Conservation (phyloP, 805 yeast species). For the Metschnikowia cubensis region DNA sequence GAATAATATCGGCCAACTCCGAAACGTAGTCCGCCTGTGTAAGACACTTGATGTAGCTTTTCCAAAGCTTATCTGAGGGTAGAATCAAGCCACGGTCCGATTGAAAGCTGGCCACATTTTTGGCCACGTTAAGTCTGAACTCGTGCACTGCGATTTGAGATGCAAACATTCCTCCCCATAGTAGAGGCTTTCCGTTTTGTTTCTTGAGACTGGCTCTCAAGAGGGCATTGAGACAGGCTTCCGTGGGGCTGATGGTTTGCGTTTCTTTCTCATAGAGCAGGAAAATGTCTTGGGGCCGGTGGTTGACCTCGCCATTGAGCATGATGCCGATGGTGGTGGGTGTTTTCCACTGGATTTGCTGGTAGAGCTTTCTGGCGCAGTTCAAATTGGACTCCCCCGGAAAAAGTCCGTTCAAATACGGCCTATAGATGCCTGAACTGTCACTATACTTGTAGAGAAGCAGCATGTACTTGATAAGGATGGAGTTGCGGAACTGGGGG, state of each 20-base stretch:
- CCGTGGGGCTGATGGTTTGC: conserved; percentile 22
- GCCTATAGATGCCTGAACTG: conserved; percentile 13
- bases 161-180: conserved; percentile 53
- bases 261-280: conserved; percentile 27
- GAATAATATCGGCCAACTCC: conserved; percentile 48
- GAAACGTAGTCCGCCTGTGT: conserved; percentile 43
- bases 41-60: conserved; percentile 48
- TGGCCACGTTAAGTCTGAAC: conserved; percentile 41
- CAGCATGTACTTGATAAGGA: conserved; percentile 29
- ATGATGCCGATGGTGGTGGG: conserved; percentile 28
- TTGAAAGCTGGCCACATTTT: background rate
- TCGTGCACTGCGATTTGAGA: conserved; percentile 59
- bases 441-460: conserved; percentile 13
- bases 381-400: conserved; percentile 11
- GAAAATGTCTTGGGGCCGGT: conserved; percentile 27
- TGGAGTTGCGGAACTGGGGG: conserved; percentile 15
- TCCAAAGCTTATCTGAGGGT: conserved; percentile 44
- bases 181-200: conserved; percentile 16
- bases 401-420: conserved; percentile 10
- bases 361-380: conserved; percentile 29
- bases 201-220: conserved; percentile 44
- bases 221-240: conserved; percentile 38
- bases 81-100: conserved; percentile 4
- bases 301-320: conserved; percentile 34
- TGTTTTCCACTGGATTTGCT: conserved; percentile 22